Conservation (phyloP, 2,329 filamentous ascomycete species). For the Xylaria sp. region DNA sequence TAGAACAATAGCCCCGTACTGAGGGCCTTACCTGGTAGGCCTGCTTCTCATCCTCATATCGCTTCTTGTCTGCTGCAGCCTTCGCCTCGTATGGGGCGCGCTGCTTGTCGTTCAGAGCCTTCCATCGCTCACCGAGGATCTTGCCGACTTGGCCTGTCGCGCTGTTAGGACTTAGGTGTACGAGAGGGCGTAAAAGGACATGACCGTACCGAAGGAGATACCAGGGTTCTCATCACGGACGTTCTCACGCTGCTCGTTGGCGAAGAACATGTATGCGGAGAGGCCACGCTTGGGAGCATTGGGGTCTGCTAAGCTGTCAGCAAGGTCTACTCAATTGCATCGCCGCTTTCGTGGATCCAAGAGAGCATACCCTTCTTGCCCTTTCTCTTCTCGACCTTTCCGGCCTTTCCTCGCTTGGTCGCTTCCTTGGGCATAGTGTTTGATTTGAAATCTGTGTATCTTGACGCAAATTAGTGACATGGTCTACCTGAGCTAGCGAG, state of each 20-base stretch:
- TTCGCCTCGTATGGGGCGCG: conserved; percentile 95
- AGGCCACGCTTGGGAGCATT: conserved; percentile 99
- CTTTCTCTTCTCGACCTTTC: conserved; percentile 66
- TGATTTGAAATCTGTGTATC: conserved; percentile 43
- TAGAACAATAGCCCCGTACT: neutral
- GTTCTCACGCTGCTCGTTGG: conserved; percentile 98
- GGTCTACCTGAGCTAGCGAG: neutral
- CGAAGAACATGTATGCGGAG: conserved; percentile 99
- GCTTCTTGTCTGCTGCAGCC: conserved; percentile 97
- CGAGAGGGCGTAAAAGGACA: neutral
- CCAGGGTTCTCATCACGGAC: conserved; percentile 98
- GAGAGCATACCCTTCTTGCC: conserved; percentile 68
- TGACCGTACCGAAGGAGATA: conserved; percentile 85
- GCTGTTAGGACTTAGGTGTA: conserved; percentile 34
- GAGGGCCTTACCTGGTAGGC: conserved; percentile 83
- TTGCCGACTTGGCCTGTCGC: conserved; percentile 89
- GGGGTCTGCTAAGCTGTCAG: conserved; percentile 71
- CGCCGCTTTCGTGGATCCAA: neutral
- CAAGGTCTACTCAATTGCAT: neutral
- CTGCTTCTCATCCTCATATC: conserved; percentile 98
- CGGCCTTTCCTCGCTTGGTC: conserved; percentile 62
- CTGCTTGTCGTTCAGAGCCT: conserved; percentile 93
- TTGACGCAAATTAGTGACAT: conserved; percentile 19
- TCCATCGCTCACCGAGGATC: conserved; percentile 98
- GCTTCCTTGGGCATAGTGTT: conserved; percentile 70